A percentile compares a stretch with the other conserved stretches of the same genome.
Conservation (phyloP, 306 rosid genomes). For the Ceratonia siliqua region DNA sequence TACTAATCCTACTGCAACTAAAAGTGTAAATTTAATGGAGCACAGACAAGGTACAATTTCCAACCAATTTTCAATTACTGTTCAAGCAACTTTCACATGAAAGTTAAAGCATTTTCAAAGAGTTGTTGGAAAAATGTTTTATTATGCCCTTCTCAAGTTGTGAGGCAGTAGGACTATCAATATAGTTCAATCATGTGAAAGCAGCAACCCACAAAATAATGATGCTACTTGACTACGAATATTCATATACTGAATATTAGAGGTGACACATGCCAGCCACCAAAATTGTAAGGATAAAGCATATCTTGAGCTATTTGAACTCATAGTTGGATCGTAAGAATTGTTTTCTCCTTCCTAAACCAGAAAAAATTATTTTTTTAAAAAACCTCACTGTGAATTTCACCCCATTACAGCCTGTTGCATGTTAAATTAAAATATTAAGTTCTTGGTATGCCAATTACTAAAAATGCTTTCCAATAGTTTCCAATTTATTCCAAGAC, state of each 20-base stretch:
- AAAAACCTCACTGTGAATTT: conserved; percentile 2
- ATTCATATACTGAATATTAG: neutral
- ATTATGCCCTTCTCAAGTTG: neutral
- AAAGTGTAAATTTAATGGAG: neutral
- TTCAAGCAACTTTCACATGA: conserved; percentile 8
- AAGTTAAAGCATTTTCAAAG: conserved; percentile 17
- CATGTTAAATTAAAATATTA: neutral
- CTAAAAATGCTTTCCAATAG: neutral
- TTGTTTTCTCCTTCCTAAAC: neutral
- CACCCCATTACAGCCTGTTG: neutral
- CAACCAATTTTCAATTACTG: conserved; percentile 13
- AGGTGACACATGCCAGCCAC: neutral
- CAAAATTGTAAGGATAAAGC: neutral
- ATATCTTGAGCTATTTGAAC: conserved; percentile 10
- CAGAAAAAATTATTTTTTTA: neutral
- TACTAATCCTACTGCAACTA: conserved; percentile 1
- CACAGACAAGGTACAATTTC: conserved; percentile 8
- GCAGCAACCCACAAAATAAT: conserved; percentile 1
- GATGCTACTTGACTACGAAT: neutral
- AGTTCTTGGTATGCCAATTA: neutral
- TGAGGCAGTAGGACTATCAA: neutral
- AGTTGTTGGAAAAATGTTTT: conserved; percentile 5
- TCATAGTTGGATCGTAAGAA: neutral
- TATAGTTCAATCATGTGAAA: neutral
- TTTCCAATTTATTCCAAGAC: neutral